Conservation (phyloP, 148 eudicot genomes). For the Polygonum maritimum region DNA sequence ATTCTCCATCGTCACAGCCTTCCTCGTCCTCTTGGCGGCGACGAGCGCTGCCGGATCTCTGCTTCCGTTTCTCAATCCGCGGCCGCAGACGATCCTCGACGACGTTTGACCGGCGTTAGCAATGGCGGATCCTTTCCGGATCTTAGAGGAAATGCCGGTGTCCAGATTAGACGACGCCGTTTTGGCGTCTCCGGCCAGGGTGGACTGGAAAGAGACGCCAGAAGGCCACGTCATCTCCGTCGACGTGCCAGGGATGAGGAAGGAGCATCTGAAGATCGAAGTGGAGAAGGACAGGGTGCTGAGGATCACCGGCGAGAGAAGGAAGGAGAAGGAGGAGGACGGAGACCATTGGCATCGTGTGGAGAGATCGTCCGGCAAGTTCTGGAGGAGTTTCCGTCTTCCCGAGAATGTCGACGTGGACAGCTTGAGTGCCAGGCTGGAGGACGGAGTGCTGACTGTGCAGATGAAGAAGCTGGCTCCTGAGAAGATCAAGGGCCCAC, state of each 20-base stretch:
- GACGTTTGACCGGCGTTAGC: constrained; percentile 19
- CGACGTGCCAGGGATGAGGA: constrained; percentile 33
- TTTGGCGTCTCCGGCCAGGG: constrained; percentile 18
- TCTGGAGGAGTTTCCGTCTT: constrained; percentile 23
- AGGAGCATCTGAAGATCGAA: constrained; percentile 33
- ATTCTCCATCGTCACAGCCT: neutral
- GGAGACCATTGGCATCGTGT: constrained; percentile 30
- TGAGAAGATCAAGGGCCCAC: constrained; percentile 23
- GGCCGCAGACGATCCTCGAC: constrained; percentile 9
- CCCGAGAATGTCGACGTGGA: constrained; percentile 33
- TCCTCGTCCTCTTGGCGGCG: neutral
- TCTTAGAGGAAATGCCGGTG: constrained; percentile 21
- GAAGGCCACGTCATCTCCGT: constrained; percentile 27
- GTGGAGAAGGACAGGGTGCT: constrained; percentile 33
- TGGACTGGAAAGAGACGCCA: constrained; percentile 42
- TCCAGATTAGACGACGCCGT: constrained; percentile 11
- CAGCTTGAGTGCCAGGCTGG: constrained; percentile 22
- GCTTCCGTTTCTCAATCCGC: constrained; percentile 12
- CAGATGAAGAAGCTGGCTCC: constrained; percentile 18
- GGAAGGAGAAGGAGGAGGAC: constrained; percentile 29
- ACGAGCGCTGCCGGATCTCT: constrained; percentile 7
- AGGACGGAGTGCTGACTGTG: constrained; percentile 26
- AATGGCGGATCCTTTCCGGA: constrained; percentile 20
- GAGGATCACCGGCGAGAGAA: constrained; percentile 30
- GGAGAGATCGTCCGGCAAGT: constrained; percentile 27